A percentile compares a stretch with the other conserved stretches of the same genome.
phyloP scores from a whole-genome alignment of 352 stramenopile species.

The Globisporangium cederbergense region DNA sequence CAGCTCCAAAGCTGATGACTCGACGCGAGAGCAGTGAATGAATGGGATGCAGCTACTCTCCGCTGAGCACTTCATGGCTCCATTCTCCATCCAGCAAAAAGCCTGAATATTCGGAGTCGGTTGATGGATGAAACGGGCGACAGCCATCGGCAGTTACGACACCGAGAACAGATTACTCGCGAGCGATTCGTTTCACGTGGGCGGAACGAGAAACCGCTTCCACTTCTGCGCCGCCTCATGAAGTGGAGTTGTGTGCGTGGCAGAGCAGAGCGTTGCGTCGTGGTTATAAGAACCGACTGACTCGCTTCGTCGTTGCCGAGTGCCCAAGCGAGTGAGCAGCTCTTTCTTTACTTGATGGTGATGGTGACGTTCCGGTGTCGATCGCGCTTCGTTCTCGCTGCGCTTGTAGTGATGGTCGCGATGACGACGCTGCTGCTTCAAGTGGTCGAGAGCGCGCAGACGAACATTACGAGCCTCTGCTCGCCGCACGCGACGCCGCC shows the following conservation, averaged over 20 bases:
- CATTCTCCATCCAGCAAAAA: too few species aligned
- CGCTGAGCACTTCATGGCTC: neutral
- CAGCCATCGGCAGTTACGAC: neutral
- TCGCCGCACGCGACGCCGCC: conserved; percentile 48
- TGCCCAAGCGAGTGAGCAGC: neutral
- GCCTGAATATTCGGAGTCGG: too few species aligned
- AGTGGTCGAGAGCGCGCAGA: conserved; percentile 24
- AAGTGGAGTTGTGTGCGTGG: neutral
- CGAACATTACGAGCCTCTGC: conserved; percentile 62
- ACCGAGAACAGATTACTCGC: neutral
- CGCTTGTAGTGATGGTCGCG: neutral
- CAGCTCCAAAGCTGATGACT: neutral
- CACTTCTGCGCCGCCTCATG: neutral
- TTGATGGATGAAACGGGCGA: neutral
- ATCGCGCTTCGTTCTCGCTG: conserved; percentile 6
- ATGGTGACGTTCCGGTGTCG: neutral
- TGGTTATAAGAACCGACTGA: neutral
- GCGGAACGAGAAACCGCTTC: neutral
- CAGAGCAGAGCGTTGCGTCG: neutral
- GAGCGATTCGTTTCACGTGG: neutral
- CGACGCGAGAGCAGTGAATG: neutral
- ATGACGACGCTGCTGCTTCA: neutral
- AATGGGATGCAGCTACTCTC: neutral
- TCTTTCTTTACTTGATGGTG: neutral
- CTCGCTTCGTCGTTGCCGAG: neutral